phyloP scores from a whole-genome alignment of 352 stramenopile genomes.

The Pythium grandisporangium region DNA sequence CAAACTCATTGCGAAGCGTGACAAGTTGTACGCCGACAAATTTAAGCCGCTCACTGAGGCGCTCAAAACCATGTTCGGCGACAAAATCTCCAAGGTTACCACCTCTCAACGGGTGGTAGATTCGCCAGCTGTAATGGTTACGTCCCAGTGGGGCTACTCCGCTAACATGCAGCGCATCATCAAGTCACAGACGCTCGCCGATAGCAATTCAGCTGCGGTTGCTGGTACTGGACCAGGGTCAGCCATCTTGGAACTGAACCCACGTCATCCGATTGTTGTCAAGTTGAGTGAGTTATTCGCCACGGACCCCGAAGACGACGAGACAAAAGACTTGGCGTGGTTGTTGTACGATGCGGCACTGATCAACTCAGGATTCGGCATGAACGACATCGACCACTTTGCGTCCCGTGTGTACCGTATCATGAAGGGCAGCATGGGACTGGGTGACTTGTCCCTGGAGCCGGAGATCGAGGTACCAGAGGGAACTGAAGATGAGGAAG shows the following conservation, averaged over 20 bases:
- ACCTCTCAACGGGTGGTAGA: conserved; percentile 93
- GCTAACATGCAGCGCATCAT: conserved; percentile 99
- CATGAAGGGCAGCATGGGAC: conserved; percentile 89
- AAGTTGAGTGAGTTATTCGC: conserved; percentile 89
- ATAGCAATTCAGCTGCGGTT: conserved; percentile 42
- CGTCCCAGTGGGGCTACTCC: conserved; percentile 94
- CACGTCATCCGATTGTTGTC: conserved; percentile 96
- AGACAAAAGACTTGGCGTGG: conserved; percentile 92
- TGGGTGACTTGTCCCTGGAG: conserved; percentile 89
- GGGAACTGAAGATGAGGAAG: conserved; percentile 17
- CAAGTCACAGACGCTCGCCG: conserved; percentile 95
- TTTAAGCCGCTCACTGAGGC: conserved; percentile 95
- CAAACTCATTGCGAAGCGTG: conserved; percentile 89
- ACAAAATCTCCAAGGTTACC: conserved; percentile 92
- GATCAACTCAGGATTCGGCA: conserved; percentile 96
- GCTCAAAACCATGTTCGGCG: conserved; percentile 94
- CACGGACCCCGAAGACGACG: conserved; percentile 55
- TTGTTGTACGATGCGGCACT: conserved; percentile 97
- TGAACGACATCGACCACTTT: conserved; percentile 92
- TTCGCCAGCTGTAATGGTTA: conserved; percentile 95
- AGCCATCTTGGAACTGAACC: conserved; percentile 98
- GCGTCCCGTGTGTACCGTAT: conserved; percentile 90
- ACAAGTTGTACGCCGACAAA: conserved; percentile 95
- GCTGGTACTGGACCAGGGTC: conserved; percentile 28
- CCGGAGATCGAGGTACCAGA: conserved; percentile 93